Percentiles rank a stretch among this genome's conserved stretches.
Conservation (phyloP, 495 filamentous ascomycete species). For the Tuber aestivum region DNA sequence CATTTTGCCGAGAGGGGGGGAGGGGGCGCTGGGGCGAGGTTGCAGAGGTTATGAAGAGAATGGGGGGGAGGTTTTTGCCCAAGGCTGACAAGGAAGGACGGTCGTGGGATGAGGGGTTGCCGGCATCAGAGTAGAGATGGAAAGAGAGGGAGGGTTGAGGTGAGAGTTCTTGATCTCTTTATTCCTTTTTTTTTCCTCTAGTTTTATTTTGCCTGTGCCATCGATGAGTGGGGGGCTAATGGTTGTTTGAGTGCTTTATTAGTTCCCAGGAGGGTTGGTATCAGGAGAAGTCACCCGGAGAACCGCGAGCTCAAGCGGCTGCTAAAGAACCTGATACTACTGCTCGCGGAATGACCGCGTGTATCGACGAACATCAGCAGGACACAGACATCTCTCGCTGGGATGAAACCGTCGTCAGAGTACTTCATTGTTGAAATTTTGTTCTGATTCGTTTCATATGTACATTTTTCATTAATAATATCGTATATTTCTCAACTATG, state of each 20-base stretch:
- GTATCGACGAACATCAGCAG: neutral
- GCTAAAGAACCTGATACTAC: neutral
- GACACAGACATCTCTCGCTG: neutral
- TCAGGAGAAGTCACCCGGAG: neutral
- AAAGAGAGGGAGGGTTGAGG: neutral
- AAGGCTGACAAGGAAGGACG: slow-evolving; percentile 6
- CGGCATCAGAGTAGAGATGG: slow-evolving; percentile 17
- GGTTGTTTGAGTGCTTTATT: neutral
- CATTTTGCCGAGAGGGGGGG: slow-evolving; percentile 34
- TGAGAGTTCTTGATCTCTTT: neutral
- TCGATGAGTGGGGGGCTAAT: neutral
- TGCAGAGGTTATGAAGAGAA: slow-evolving; percentile 27
- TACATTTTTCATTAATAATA: too few species aligned
- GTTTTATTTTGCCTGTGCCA: neutral
- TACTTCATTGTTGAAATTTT: neutral
- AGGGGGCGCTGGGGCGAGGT: slow-evolving; percentile 35
- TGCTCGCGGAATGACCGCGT: neutral
- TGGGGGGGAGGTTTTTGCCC: slow-evolving; percentile 34
- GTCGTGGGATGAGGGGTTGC: slow-evolving; percentile 30
- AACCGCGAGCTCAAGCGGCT: neutral
- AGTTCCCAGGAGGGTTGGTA: neutral
- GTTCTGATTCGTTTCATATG: too few species aligned
- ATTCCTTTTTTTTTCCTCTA: too few species aligned
- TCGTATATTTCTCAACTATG: too few species aligned
- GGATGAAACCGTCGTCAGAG: neutral